A percentile compares a stretch with the other conserved stretches of the same genome.
Evolutionary conservation across 176 grass and related monocot species (phyloP).

Genomic region (Raddia guianensis): DNA sequence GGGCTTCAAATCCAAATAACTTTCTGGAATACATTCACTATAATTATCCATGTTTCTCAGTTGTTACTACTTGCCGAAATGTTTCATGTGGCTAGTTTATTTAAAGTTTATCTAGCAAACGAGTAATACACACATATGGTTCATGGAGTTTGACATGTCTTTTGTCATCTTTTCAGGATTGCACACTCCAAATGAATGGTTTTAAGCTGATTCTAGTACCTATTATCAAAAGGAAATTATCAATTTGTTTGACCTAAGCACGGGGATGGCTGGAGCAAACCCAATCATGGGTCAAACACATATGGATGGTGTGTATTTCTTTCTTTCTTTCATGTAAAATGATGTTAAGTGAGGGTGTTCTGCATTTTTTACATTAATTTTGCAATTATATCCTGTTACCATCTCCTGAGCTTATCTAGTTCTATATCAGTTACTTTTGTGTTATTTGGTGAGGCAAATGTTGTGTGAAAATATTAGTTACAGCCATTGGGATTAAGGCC

Average conservation of each 20-base stretch:
- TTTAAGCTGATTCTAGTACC: not conserved
- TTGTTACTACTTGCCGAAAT: not conserved
- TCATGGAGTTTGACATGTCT: slow-evolving; percentile 30
- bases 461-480: slow-evolving; percentile 4
- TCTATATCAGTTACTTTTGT: slow-evolving; percentile 11
- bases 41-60: slow-evolving; percentile 2
- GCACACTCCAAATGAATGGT: slow-evolving; percentile 15
- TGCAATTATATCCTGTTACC: slow-evolving; percentile 7
- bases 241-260: slow-evolving; percentile 47
- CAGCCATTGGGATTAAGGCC: slow-evolving; percentile 5
- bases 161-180: slow-evolving; percentile 38
- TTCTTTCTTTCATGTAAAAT: not conserved
- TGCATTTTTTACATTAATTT: not conserved
- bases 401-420: slow-evolving; percentile 8
- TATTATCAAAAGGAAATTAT: slow-evolving; percentile 41
- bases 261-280: slow-evolving; percentile 48
- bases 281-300: slow-evolving; percentile 40
- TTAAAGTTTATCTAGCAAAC: slow-evolving; percentile 4
- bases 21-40: not conserved
- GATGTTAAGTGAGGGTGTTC: not conserved
- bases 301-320: slow-evolving; percentile 52
- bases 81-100: not conserved
- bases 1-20: slow-evolving; percentile 11
- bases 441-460: slow-evolving; percentile 12
- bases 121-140: not conserved